Conservation (phyloP, 2,329 filamentous ascomycete genomes). For the Trichoderma sp. region DNA sequence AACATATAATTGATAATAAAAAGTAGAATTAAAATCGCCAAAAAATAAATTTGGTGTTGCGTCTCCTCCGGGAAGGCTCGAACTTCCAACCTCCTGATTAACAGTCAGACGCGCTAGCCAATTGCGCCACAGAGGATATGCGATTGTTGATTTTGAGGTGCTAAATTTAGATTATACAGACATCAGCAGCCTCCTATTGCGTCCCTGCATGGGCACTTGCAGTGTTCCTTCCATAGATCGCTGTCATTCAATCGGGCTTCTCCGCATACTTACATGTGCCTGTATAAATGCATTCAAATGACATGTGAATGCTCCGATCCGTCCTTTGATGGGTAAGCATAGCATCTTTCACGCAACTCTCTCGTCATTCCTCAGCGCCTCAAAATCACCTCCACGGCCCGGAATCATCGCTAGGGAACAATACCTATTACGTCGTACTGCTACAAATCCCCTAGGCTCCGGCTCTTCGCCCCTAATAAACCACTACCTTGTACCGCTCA, state of each 20-base stretch:
- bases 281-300: neutral
- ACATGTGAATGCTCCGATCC: slow-evolving; percentile 6
- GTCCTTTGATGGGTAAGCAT: neutral
- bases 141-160: neutral
- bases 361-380: neutral
- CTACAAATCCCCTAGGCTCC: neutral
- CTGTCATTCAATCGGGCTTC: neutral
- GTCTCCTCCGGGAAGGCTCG: slow-evolving; percentile 22
- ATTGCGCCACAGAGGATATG: slow-evolving; percentile 42
- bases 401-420: neutral
- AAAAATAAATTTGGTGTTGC: neutral
- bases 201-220: neutral
- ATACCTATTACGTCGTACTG: neutral
- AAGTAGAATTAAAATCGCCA: neutral
- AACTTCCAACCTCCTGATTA: slow-evolving; percentile 33
- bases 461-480: neutral
- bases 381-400: neutral
- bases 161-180: neutral
- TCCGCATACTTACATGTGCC: neutral
- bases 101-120: slow-evolving; percentile 62
- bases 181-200: neutral
- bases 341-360: neutral
- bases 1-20: neutral
- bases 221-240: neutral
- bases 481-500: neutral